Percentiles rank a stretch among this genome's conserved stretches.
Evolutionary conservation across 768 basidiomycete genomes (phyloP).

Genomic region (Amanita subjunquillea): DNA sequence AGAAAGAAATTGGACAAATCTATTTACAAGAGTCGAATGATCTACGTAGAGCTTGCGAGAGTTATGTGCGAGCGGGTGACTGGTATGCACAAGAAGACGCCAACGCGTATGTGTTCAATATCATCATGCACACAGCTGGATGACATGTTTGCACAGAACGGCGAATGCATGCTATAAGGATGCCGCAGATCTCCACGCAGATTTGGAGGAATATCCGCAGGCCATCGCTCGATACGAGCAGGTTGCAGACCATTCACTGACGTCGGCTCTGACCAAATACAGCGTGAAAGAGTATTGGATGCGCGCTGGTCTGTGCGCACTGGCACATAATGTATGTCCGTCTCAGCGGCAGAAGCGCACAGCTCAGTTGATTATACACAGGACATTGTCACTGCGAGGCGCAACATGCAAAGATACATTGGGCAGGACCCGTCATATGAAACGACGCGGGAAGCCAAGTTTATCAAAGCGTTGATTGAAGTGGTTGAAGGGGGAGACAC

Average conservation of each 20-base stretch:
- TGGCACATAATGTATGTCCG: conserved; percentile 74
- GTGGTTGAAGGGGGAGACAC: conserved; percentile 40
- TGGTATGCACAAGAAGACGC: conserved; percentile 99
- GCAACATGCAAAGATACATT: conserved; percentile 69
- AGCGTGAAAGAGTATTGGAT: conserved; percentile 99
- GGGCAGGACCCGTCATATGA: conserved; percentile 79
- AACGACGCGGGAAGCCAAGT: conserved; percentile 88
- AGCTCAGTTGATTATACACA: conserved; percentile 19
- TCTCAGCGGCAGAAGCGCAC: not conserved
- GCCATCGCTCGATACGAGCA: conserved; percentile 87
- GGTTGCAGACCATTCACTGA: conserved; percentile 78
- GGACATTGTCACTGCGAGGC: conserved; percentile 78
- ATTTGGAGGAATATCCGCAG: conserved; percentile 73
- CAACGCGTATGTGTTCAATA: conserved; percentile 64
- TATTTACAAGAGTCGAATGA: conserved; percentile 78
- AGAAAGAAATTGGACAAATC: conserved; percentile 95
- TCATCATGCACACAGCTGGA: not conserved
- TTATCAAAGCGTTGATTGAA: conserved; percentile 68
- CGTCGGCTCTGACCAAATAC: conserved; percentile 86
- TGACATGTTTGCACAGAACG: conserved; percentile 44
- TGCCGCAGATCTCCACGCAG: conserved; percentile 90
- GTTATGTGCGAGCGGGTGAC: conserved; percentile 84
- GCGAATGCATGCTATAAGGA: conserved; percentile 95
- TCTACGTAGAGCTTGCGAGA: conserved; percentile 80
- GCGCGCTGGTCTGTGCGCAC: conserved; percentile 72